Conservation (phyloP, 2,329 filamentous ascomycete species). For the Colletotrichum simmondsii region DNA sequence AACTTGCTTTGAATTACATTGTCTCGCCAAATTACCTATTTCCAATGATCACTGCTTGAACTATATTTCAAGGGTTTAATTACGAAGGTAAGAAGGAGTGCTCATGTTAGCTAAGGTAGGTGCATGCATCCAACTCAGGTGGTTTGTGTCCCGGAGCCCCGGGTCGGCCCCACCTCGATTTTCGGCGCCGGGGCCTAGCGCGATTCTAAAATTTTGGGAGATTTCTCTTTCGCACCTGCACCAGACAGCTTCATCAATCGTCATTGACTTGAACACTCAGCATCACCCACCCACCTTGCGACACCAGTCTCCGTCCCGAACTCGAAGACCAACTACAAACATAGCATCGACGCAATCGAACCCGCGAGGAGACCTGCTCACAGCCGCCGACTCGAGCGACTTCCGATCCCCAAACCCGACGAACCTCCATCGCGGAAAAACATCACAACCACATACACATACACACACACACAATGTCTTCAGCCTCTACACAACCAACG, state of each 20-base stretch:
- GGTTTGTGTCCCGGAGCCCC: background rate
- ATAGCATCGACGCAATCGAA: background rate
- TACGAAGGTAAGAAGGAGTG: background rate
- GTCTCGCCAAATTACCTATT: no score
- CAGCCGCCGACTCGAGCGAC: background rate
- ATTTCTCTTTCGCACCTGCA: background rate
- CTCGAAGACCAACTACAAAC: background rate
- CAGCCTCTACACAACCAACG: slow-evolving; percentile 16
- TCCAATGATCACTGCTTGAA: no score
- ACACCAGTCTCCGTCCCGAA: background rate
- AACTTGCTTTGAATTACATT: no score
- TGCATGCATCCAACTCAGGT: background rate
- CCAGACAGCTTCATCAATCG: background rate
- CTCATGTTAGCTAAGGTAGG: background rate
- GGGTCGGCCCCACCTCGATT: slow-evolving; percentile 1
- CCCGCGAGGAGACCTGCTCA: background rate
- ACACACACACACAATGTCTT: slow-evolving; percentile 8
- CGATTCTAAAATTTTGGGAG: background rate
- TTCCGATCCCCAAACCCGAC: background rate
- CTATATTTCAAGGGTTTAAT: no score
- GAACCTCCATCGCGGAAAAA: background rate
- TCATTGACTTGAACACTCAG: background rate
- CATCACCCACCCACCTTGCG: background rate
- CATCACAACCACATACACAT: background rate
- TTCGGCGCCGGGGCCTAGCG: slow-evolving; percentile 5